These are phyloP conservation scores for Geotrichum aggregatum DNA, from an alignment of 1,139 yeast species.

Conservation along the genomic window DNA sequence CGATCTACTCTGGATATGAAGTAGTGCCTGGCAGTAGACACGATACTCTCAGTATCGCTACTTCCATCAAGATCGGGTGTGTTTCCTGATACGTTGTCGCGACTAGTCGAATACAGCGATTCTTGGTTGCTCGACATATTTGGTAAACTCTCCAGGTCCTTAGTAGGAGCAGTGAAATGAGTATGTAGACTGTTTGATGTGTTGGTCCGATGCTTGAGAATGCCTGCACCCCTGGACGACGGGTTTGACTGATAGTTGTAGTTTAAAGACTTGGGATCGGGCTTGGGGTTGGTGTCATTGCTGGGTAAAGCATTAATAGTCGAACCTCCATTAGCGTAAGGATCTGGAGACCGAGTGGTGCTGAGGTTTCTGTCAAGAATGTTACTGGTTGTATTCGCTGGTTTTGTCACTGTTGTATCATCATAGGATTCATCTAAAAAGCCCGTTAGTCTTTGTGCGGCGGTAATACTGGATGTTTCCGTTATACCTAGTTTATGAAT, in stretches of 20 bases:
- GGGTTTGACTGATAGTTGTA: not conserved
- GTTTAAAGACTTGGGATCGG: not conserved
- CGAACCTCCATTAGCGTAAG: not conserved
- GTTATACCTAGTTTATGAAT: not conserved
- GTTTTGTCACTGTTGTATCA: slow-evolving; percentile 1
- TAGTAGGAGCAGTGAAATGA: not conserved
- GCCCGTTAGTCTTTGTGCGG: slow-evolving; percentile 3
- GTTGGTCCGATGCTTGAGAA: not conserved
- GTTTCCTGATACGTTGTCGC: slow-evolving; percentile 3
- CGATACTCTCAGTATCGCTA: slow-evolving; percentile 34
- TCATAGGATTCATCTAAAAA: slow-evolving; percentile 6
- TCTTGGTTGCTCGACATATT: slow-evolving; percentile 10
- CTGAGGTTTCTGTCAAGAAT: not conserved
- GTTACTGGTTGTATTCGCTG: not conserved
- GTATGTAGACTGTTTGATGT: not conserved
- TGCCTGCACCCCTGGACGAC: not conserved
- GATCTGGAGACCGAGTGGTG: not conserved
- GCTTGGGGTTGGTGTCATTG: not conserved
- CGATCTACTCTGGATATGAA: slow-evolving; percentile 26
- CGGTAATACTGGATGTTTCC: not conserved
- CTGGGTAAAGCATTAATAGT: not conserved
- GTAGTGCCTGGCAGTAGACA: slow-evolving; percentile 27
- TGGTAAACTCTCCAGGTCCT: not conserved
- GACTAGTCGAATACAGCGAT: slow-evolving; percentile 2
- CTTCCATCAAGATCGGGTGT: slow-evolving; percentile 29